Base-by-base conservation (phyloP, 345 rosid genomes). In the Lenwebbia sp. region DNA sequence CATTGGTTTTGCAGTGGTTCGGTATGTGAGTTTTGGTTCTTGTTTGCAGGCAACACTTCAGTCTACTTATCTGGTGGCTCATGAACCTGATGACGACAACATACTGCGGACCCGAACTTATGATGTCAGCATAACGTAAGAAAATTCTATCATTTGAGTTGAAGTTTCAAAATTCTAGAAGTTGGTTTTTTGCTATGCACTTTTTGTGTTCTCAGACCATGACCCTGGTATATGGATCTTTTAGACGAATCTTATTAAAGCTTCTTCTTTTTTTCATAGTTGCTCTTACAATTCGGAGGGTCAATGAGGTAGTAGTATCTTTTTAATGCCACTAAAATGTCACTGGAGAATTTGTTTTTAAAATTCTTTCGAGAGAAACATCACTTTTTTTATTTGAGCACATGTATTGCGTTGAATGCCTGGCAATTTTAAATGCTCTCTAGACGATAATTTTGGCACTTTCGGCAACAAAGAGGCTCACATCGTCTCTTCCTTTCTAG, bases 101-200 rank as follows among this genome's bases (percentile, higher is more conserved):
- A 96, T 98, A 78, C 92, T 98, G 76, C 91, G 96, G 60, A 98
- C 99, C 41, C 95, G 99, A 86, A 96, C 99, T 57, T 98, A 98
- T 88, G 99, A 96, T 93, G 91, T 98, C 89, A 98, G 96, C 96
- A 98, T 98, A 89, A 95, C 99, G 99, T 98, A 94, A 91, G 95
- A 84, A 37, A 83, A 44, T 84, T 33, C 37, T 82, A 41, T 86
- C 25, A n/a, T 55, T 49, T 49, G 9, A 74, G 50, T 40, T 65
- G 37, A 28, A 65, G 52, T 44, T 49, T 40, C 52, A 14, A 8
- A 19, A 70, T 70, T 70, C 47, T 70, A 37, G 78, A 70, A 37
- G 41, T 30, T 82, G 41, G 55, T 83, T 47, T n/a, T 52, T 52
- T 37, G 25, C 21, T 19, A 33, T 37, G 44, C 78, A 37, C 47